Evolutionary conservation across 2,329 filamentous ascomycete genomes (phyloP).

Genomic region (Fusarium concolor): DNA sequence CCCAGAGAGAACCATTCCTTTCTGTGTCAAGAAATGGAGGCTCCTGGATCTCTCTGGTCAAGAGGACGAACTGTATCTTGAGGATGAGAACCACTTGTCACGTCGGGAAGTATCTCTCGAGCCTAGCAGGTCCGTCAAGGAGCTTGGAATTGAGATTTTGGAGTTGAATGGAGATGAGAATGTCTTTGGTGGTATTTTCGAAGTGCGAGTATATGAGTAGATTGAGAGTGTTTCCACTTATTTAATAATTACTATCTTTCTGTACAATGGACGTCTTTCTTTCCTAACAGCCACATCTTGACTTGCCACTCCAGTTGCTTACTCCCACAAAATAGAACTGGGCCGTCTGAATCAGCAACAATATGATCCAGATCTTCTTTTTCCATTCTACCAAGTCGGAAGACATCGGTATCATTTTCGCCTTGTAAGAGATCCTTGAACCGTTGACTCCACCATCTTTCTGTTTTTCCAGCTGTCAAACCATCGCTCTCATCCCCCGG

Average conservation of each 20-base stretch:
- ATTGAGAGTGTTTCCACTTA: rapidly evolving
- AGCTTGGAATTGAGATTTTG: constrained; percentile 7
- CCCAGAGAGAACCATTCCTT: constrained; percentile 10
- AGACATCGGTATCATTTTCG: not conserved
- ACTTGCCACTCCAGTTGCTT: constrained; percentile 22
- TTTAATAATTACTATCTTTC: not conserved
- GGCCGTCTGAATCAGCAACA: rapidly evolving
- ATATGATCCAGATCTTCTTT: not conserved
- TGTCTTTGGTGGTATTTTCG: constrained; percentile 9
- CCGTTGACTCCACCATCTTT: constrained; percentile 4
- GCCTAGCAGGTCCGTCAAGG: not conserved
- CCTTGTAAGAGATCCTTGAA: not conserved
- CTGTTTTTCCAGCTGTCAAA: not conserved
- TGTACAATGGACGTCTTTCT: not conserved
- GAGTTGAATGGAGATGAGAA: constrained; percentile 1
- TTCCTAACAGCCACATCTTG: constrained; percentile 11
- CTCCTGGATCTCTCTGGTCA: not conserved
- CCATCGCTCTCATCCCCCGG: not conserved
- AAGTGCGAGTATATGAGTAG: constrained; percentile 9
- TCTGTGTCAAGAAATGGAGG: constrained; percentile 19
- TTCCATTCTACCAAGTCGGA: not conserved
- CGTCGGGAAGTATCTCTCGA: not conserved
- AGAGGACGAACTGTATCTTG: not conserved
- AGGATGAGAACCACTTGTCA: constrained; percentile 10
- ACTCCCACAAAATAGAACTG: constrained; percentile 9